Base-by-base conservation (phyloP, 2,329 filamentous ascomycete genomes). In the Ceratocystis papillata region DNA sequence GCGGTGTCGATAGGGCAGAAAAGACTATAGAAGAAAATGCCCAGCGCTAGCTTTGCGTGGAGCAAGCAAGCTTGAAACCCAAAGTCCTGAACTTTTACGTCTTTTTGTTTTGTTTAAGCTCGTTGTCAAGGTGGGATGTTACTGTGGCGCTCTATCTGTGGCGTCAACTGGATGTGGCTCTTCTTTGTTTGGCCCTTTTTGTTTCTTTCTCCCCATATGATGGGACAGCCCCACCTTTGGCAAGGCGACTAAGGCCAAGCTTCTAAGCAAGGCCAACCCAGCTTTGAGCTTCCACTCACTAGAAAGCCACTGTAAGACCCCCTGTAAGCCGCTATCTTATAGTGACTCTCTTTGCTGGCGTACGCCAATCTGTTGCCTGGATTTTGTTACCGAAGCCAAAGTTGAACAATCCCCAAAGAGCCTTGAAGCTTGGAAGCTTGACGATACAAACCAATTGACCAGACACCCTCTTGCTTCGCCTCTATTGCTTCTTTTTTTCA, bases 311-410 rank as follows among this genome's bases (percentile, higher is more conserved):
- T 41, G 37, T 41, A 41, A 41, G 46, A 3, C 10, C 46, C 46
- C 3, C 46, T 50, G 46, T 50, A 50, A 22, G n/a, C 6, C 10
- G n/a, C n/a, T 22, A 50, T 7, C 22, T 50, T 50, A 50, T 15
- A 50, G 46, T 25, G 62, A 50, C 53, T 66, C 4, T 46, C 10
- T 64, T 67, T 20, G 59, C 50, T 53, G 28, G 59, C 65, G 65
- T 67, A 67, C 61, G 65, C 62, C 65, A 64, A 67, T 67, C 28
- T 57, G 53, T 57, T 57, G 53, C 53, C 53, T 57, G 53, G 53
- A 20, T 22, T 22, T 50, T 50, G 44, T 50, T 37, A 7, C 17
- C 5, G 20, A 7, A 15, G 46, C 46, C 46, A 22, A n/a, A 7
- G 46, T n/a, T 12, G 46, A n/a, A 50, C 37, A 41, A 41, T 41